phyloP scores from a whole-genome alignment of 305 asterid species.

The Fraxinus sp. region DNA sequence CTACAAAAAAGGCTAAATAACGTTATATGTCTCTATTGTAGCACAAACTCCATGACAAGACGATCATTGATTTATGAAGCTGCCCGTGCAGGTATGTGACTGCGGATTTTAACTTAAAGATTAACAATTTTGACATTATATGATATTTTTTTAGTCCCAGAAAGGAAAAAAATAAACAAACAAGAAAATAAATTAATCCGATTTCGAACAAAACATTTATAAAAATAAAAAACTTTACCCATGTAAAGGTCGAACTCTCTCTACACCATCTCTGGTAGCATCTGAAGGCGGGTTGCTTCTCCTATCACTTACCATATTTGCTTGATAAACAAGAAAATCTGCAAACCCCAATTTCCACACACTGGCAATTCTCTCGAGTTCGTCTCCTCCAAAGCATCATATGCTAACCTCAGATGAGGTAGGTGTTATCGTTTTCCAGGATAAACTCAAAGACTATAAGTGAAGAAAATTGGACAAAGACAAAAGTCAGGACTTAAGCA shows the following conservation, averaged over 20 bases:
- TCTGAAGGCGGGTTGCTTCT: conserved; percentile 45
- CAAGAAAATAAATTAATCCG: not conserved
- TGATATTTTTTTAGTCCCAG: not conserved
- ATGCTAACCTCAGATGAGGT: conserved; percentile 43
- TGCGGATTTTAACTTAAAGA: not conserved
- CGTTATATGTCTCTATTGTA: not conserved
- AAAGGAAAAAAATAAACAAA: not conserved
- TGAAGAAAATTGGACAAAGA: conserved; percentile 21
- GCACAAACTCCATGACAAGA: not conserved
- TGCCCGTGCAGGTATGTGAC: not conserved
- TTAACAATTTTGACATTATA: not conserved
- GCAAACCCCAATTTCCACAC: conserved; percentile 47
- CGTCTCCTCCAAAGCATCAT: conserved; percentile 68
- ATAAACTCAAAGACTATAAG: conserved; percentile 37
- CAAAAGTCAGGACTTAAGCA: conserved; percentile 25
- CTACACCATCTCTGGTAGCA: conserved; percentile 47
- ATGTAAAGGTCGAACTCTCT: conserved; percentile 64
- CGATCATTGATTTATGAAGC: not conserved
- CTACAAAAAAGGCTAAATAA: conserved; percentile 36
- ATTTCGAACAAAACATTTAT: not conserved
- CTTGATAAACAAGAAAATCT: conserved; percentile 38
- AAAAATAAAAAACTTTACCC: conserved; percentile 47
- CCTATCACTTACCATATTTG: conserved; percentile 71
- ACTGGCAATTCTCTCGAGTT: conserved; percentile 43
- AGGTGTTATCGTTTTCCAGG: conserved; percentile 42